Conservation (phyloP, 2,329 filamentous ascomycete genomes). For the Monilinia aucupariae region DNA sequence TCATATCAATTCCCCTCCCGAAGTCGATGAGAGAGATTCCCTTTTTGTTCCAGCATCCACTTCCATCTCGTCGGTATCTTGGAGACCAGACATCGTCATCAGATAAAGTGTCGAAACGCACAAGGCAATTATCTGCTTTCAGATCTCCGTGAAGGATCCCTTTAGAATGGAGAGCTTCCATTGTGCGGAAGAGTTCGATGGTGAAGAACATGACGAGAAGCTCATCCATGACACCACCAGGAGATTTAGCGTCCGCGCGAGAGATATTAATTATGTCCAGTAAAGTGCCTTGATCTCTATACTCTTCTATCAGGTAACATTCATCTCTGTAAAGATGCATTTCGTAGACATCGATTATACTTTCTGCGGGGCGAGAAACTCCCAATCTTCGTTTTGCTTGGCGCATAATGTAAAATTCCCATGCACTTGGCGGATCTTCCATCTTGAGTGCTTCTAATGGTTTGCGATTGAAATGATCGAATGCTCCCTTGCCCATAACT, state of each 20-base stretch:
- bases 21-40: constrained; percentile 91
- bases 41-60: constrained; percentile 71
- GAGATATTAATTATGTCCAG: constrained; percentile 92
- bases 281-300: constrained; percentile 81
- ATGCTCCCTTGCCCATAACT: constrained; percentile 57
- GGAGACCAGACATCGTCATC: constrained; percentile 46
- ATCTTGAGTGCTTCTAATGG: constrained; percentile 87
- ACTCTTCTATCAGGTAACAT: constrained; percentile 83
- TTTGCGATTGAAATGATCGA: constrained; percentile 46
- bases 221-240: constrained; percentile 75
- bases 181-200: constrained; percentile 81
- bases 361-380: constrained; percentile 66
- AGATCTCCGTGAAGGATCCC: constrained; percentile 86
- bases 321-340: constrained; percentile 90
- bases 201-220: constrained; percentile 90
- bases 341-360: constrained; percentile 78
- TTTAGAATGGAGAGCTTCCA: constrained; percentile 78
- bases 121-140: constrained; percentile 91
- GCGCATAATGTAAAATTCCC: constrained; percentile 97
- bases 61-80: constrained; percentile 68
- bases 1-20: constrained; percentile 90
- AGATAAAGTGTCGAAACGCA: constrained; percentile 64
- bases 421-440: constrained; percentile 80
- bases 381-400: constrained; percentile 72
- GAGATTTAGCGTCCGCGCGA: constrained; percentile 56